Evolutionary conservation across 148 eudicot genomes (phyloP).

Genomic region (Heliamphora exappendiculata): DNA sequence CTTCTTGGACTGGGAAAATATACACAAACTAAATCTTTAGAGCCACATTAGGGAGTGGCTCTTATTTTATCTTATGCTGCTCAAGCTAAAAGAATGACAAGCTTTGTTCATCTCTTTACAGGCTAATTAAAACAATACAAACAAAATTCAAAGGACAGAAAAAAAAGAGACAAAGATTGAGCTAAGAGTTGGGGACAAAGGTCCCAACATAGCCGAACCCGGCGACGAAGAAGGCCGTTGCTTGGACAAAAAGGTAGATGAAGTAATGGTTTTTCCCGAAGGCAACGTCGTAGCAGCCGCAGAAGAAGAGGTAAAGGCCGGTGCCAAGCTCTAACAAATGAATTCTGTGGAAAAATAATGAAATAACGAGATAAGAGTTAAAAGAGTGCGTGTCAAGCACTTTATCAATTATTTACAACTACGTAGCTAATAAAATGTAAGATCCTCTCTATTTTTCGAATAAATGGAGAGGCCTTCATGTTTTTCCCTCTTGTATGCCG

Average conservation of each 20-base stretch:
- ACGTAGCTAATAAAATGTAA: no score
- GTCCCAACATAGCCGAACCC: slow-evolving; percentile 36
- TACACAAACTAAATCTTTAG: slow-evolving; percentile 1
- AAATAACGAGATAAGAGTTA: not conserved
- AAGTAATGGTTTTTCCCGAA: slow-evolving; percentile 28
- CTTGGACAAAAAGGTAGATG: slow-evolving; percentile 31
- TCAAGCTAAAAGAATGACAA: slow-evolving; percentile 11
- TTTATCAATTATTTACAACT: no score
- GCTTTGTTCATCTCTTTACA: not conserved
- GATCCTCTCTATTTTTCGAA: no score
- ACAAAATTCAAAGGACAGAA: not conserved
- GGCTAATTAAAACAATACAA: not conserved
- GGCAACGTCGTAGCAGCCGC: slow-evolving; percentile 27
- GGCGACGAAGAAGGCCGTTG: slow-evolving; percentile 27
- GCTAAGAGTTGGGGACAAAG: slow-evolving; percentile 21
- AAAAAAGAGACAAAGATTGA: not conserved
- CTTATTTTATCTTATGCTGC: not conserved
- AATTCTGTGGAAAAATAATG: slow-evolving; percentile 15
- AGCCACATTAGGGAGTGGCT: slow-evolving; percentile 10
- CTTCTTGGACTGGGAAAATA: not conserved
- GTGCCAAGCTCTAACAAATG: slow-evolving; percentile 29
- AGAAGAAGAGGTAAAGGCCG: slow-evolving; percentile 34
- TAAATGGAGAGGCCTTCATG: no score
- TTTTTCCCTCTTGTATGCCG: no score
- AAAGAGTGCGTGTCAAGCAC: not conserved